Base-by-base conservation (phyloP, 2,329 filamentous ascomycete species). In the Pestalotiopsis fici region DNA sequence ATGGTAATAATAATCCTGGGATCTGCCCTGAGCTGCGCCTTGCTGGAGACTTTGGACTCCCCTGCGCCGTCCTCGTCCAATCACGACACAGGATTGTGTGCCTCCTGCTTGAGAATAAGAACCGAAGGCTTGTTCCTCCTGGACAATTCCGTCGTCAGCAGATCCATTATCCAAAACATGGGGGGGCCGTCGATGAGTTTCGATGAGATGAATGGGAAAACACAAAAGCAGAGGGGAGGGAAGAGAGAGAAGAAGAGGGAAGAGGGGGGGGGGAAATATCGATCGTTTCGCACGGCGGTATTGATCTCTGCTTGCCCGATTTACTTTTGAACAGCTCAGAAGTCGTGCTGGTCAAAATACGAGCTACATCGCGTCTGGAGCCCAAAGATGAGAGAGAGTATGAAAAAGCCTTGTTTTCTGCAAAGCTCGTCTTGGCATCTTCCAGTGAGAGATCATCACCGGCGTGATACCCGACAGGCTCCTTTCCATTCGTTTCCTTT, bases 1-100 rank as follows among this genome's bases (percentile, higher is more conserved):
- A 50, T 50, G 43, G 43, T 50, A 50, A 50, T 50, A 50, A 50
- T 50, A 50, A 50, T 50, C 50, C 43, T 25, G 31, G 61, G 61
- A 64, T 64, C 61, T 63, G 25, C n/a, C 31, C 61, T 64, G 61
- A 64, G n/a, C 61, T 31, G 28, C n/a, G 37, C 61, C 61, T 64
- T 43, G 59, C 57, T 60, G 28, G 28, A 27, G 28, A 39, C 21
- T 21, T 63, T 35, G 60, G 37, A 23, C 21, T 63, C 23, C 60
- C 59, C 31, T 63, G 60, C 35, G 11, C 27, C 25, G 18, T 18
- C 6, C 15, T 37, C 37, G 57, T 64, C 39, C 39, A 64, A 31
- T 54, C 39, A 55, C 39, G n/a, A 60, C 18, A 27, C 31, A 37
- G 27, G 57, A 31, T 60, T 60, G 57, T 13, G 27, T 57, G 55